Conservation (phyloP, 1,139 yeast species). For the Magnusiomyces magnusii region DNA sequence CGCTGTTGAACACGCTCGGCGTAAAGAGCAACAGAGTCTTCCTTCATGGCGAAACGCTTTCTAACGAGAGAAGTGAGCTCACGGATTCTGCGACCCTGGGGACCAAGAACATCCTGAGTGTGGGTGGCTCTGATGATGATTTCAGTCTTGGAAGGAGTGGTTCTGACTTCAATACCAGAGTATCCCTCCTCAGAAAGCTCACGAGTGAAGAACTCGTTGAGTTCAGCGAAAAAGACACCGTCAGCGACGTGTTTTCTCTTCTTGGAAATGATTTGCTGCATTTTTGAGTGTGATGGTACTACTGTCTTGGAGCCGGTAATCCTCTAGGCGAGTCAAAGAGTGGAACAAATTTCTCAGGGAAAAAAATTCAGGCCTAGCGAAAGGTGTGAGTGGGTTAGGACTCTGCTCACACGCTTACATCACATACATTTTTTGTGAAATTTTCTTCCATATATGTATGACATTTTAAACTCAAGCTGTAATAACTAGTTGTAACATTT, state of each 20-base stretch:
- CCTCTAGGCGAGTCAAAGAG: not conserved
- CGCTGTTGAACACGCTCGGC: conserved; percentile 99
- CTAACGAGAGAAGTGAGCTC: conserved; percentile 96
- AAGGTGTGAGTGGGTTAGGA: not conserved
- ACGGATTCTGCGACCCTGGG: conserved; percentile 99
- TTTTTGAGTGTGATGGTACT: not conserved
- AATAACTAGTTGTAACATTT: too few relatives aligned
- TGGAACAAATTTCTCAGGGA: not conserved
- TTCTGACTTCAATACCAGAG: conserved; percentile 99
- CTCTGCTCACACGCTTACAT: not conserved
- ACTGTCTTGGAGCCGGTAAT: not conserved
- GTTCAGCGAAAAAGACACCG: conserved; percentile 99
- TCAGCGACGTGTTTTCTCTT: conserved; percentile 75
- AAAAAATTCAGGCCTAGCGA: not conserved
- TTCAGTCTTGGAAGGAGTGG: conserved; percentile 97
- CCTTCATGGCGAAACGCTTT: conserved; percentile 97
- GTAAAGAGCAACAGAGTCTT: conserved; percentile 89
- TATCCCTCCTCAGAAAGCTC: conserved; percentile 99
- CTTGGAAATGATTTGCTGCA: conserved; percentile 31
- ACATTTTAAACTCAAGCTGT: too few relatives aligned
- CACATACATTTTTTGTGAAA: not conserved
- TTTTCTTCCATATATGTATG: too few relatives aligned
- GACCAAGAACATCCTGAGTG: conserved; percentile 99
- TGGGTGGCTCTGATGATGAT: conserved; percentile 98
- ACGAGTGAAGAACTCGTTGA: conserved; percentile 99